Evolutionary conservation across 2,329 filamentous ascomycete species (phyloP), one percentile per base, ranked within the genome.

Genomic region (Diaporthe sp.): DNA sequence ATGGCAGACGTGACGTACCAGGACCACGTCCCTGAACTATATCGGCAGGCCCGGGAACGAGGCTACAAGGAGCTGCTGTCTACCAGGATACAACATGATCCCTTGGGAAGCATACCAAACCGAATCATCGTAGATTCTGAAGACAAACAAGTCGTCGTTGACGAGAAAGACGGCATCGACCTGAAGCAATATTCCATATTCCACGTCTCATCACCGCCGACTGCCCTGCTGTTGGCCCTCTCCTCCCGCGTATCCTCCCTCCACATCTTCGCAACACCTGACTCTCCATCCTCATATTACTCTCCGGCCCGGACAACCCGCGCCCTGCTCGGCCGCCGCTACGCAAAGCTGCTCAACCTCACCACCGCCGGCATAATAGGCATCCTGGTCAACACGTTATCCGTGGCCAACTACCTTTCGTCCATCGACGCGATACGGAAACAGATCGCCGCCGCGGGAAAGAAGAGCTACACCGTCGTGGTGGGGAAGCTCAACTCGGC

Each of bases 401-500:
- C 94, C 31, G 95, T 98, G 8, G 92, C 93, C 76, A 97, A 98
- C 82, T 98, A 98, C 86, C 89, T 98, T 78, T 87, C 91, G 19
- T 95, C 96, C 0, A 92, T 98, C 55, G 89, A 93, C 19, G 89
- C 93, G 73, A 89, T 98, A 44, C 92, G 94, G 76, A 84, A 87
- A 10, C 90, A 92, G 77, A 98, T 99, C 79, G 89, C 91, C 0
- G 89, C 88, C 0, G 94, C 95, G 0, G 96, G 95, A 15, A 98
- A 98, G 87, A 99, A 98, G 86, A 94, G 92, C 82, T 99, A 99
- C 83, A 95, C 96, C 2, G 95, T 99, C 65, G 97, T 99, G 2
- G 97, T 99, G 0, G 97, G 97, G 76, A 98, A 98, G 83, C 88
- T 99, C 37, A 99, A 98, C 81, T 93, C 96, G 0, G 96, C 96